phyloP scores from a whole-genome alignment of 2,329 filamentous ascomycete genomes.

The Aspergillus phoenicis region DNA sequence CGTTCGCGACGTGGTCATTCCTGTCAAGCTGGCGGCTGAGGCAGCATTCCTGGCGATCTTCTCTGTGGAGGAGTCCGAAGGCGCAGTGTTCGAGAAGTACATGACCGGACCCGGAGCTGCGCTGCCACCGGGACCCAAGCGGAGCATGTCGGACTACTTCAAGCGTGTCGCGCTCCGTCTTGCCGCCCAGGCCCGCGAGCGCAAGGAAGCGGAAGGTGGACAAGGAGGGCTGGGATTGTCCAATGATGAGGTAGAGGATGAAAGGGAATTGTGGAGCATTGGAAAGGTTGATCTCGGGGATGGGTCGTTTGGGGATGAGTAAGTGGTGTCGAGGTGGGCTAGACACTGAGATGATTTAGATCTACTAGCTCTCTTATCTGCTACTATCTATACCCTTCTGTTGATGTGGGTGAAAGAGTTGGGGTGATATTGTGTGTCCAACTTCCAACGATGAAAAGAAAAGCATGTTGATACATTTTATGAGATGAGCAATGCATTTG shows the following conservation, averaged over 20 bases:
- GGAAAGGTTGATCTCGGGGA: conserved; percentile 84
- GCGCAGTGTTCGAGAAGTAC: conserved; percentile 86
- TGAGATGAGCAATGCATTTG: conserved; percentile 6
- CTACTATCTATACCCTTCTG: conserved; percentile 25
- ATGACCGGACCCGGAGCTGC: conserved; percentile 69
- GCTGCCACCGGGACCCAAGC: conserved; percentile 72
- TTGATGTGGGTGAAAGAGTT: conserved; percentile 6
- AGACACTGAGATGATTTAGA: conserved; percentile 22
- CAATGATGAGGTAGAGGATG: conserved; percentile 90
- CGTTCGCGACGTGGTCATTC: conserved; percentile 88
- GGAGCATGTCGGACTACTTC: conserved; percentile 96
- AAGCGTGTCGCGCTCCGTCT: conserved; percentile 85
- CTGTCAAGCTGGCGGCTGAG: conserved; percentile 92
- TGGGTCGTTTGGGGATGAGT: conserved; percentile 39
- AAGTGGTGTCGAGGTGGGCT: conserved; percentile 18
- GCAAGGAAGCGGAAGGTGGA: conserved; percentile 88
- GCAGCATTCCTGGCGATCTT: conserved; percentile 92
- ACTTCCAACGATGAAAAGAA: background rate
- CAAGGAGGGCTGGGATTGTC: conserved; percentile 81
- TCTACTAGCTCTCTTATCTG: conserved; percentile 6
- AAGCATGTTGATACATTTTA: conserved; percentile 6
- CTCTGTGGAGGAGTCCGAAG: conserved; percentile 83
- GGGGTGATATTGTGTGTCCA: background rate
- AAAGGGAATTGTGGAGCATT: conserved; percentile 93
- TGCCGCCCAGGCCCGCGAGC: conserved; percentile 83